Base-by-base conservation (phyloP, 805 yeast species). In the Saccharomycopsis sp. region DNA sequence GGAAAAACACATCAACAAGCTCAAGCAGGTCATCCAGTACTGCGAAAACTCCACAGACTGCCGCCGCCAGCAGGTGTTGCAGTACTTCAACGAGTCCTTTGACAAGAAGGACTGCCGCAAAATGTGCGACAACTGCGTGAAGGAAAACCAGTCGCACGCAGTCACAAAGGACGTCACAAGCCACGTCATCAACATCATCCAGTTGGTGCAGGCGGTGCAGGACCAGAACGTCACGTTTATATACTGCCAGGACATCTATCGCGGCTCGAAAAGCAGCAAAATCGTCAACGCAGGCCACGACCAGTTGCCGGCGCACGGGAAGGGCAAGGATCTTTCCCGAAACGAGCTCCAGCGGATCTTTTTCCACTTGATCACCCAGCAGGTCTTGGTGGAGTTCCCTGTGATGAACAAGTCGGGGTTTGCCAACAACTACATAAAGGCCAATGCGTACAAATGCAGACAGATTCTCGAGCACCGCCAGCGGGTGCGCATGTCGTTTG, bases 31-130 rank as follows among this genome's bases (percentile, higher is more conserved):
- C 14, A 82, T 89, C 63, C 91, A 87, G 67, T 94, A 90, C 68
- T 92, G 98, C 72, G 97, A 91, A 61, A 92, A 94, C 69, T 77
- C 79, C 9, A 84, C 91, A 2, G 97, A 91, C 68, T 94, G 99
- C 69, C 80, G 99, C 57, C 78, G 98, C 61, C 81, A 84, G 64
- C 91, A 91, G 64, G 96, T 94, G 2, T 75, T 94, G 54, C 92
- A 89, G 54, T 94, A 91, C 67, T 94, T 94, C 73, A 89, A 89
- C 70, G 99, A 94, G 68, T 73, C 72, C 3, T 91, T 92, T 67
- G 81, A 88, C 60, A 76, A 86, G 8, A 73, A 69, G 21, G 72
- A 77, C 16, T 94, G 99, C 68, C 70, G 74, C 14, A 80, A 81
- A 59, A 79, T 82, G 61, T 94, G 99, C 75, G 99, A 94, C 71